phyloP scores from a whole-genome alignment of 2,329 filamentous ascomycete species.

The Hypoxylon sp. region DNA sequence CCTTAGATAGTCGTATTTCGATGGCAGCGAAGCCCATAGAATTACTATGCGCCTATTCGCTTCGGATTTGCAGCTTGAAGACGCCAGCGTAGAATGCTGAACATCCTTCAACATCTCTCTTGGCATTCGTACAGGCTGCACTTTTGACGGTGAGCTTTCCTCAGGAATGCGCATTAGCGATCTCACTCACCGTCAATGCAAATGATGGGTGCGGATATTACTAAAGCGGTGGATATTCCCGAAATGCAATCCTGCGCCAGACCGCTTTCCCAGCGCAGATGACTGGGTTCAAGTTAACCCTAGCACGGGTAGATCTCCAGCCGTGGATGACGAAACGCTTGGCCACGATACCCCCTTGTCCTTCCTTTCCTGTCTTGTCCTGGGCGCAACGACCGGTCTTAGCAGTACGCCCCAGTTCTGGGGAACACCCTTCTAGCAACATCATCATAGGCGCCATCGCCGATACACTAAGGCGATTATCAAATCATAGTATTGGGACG shows the following conservation, averaged over 20 bases:
- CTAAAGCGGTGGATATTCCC: conserved; percentile 36
- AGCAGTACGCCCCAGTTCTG: conserved; percentile 12
- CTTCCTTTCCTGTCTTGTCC: conserved; percentile 24
- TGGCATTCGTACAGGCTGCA: conserved; percentile 1
- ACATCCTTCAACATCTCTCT: conserved; percentile 6
- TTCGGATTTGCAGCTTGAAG: conserved; percentile 1
- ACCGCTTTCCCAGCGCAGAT: conserved; percentile 34
- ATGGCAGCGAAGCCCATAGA: neutral
- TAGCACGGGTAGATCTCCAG: conserved; percentile 44
- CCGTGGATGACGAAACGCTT: conserved; percentile 46
- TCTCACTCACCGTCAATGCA: conserved; percentile 36
- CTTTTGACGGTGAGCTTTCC: conserved; percentile 5
- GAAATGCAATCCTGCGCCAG: conserved; percentile 25
- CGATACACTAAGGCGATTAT: conserved; percentile 18
- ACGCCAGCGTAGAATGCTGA: conserved; percentile 6
- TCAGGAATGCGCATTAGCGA: conserved; percentile 2
- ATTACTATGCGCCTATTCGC: neutral
- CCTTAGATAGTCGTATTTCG: neutral
- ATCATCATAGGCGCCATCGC: conserved; percentile 4
- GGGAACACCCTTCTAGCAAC: conserved; percentile 20
- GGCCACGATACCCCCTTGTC: conserved; percentile 43
- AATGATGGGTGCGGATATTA: conserved; percentile 31
- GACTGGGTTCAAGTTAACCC: conserved; percentile 33
- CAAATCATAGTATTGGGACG: conserved; percentile 24
- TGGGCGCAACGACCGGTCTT: conserved; percentile 18